These are phyloP conservation scores for Cyanidioschyzon merolae DNA, from an alignment of 23 red algal species.

Conservation along the genomic window DNA sequence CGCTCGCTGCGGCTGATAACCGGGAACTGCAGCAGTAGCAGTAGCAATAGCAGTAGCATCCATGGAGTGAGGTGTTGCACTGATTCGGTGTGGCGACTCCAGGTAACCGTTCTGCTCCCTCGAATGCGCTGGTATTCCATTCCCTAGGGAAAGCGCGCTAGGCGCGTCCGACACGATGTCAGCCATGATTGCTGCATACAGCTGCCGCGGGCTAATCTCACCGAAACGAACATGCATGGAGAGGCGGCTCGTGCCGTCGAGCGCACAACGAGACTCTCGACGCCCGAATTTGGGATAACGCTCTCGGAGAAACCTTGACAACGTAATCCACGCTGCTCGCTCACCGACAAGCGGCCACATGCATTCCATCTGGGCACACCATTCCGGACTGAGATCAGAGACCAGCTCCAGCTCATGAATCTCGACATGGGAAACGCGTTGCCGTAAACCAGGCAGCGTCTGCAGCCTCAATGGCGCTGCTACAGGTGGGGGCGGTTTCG, in stretches of 20 bases:
- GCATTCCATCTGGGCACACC: background rate
- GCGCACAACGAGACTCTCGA: constrained; percentile 1
- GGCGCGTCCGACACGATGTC: background rate
- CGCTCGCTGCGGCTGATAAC: background rate
- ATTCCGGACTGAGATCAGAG: background rate
- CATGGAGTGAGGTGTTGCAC: background rate
- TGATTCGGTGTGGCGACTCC: background rate
- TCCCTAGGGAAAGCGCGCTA: background rate
- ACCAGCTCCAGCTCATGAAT: constrained; percentile 28
- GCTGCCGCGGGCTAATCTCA: constrained; percentile 65
- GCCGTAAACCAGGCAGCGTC: background rate
- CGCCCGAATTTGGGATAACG: background rate
- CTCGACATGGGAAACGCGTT: background rate
- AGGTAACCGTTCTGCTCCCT: background rate
- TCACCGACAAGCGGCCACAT: background rate
- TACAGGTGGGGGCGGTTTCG: constrained; percentile 71
- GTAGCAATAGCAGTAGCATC: background rate
- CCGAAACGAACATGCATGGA: constrained; percentile 88
- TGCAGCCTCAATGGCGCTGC: constrained; percentile 20
- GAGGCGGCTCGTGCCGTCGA: constrained; percentile 42
- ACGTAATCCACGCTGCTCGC: background rate
- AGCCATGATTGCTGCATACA: constrained; percentile 37
- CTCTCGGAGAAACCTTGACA: background rate
- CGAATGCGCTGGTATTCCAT: background rate
- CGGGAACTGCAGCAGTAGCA: background rate